Conservation (phyloP, 345 rosid species). For the Viola odorata region DNA sequence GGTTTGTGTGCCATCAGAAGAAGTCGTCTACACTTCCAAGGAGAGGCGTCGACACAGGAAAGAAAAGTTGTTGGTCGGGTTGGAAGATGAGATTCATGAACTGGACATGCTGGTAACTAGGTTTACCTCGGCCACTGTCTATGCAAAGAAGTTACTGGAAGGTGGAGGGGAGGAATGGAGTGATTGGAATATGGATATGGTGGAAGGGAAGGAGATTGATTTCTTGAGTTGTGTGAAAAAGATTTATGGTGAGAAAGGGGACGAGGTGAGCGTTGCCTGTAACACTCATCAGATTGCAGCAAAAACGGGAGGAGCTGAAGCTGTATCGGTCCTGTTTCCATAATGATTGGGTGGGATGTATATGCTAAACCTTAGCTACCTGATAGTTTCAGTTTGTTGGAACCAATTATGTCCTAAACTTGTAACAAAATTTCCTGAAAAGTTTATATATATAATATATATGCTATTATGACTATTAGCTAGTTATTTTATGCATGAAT, state of each 20-base stretch:
- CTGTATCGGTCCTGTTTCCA: background rate
- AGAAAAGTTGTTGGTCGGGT: slow-evolving; percentile 4
- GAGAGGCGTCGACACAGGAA: background rate
- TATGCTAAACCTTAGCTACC: too few species aligned
- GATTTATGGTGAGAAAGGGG: slow-evolving; percentile 21
- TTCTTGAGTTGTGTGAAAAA: slow-evolving; percentile 16
- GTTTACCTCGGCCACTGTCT: background rate
- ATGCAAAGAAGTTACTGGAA: slow-evolving; percentile 2
- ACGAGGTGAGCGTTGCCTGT: slow-evolving; percentile 21
- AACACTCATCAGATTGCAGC: slow-evolving; percentile 11
- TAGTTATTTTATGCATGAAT: too few species aligned
- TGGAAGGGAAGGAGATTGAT: background rate
- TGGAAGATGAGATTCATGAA: slow-evolving; percentile 25
- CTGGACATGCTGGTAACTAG: slow-evolving; percentile 9
- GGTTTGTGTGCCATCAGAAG: background rate
- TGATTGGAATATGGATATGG: background rate
- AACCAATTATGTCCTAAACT: too few species aligned
- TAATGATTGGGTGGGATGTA: slow-evolving; percentile 2
- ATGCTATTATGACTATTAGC: too few species aligned
- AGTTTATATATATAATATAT: too few species aligned
- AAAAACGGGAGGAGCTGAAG: slow-evolving; percentile 14
- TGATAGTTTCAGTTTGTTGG: too few species aligned
- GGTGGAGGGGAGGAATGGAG: background rate
- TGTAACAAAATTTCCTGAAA: too few species aligned
- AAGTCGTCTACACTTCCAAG: background rate